Base-by-base conservation (phyloP, 257 asterid species). In the Salvia hispanica region DNA sequence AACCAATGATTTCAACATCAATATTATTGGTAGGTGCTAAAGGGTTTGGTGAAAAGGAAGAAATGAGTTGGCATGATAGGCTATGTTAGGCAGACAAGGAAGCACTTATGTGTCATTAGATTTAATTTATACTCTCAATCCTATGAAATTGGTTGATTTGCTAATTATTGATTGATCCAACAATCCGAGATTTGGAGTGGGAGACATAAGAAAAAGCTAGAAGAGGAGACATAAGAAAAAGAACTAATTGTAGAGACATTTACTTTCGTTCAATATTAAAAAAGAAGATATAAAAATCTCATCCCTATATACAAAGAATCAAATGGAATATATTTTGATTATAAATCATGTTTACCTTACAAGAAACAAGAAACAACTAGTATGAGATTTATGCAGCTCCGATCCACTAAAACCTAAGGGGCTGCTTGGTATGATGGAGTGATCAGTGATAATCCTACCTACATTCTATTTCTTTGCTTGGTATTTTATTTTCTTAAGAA, bases 71-170 rank as follows among this genome's bases (percentile, higher is more conserved):
- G 77, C 77, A 73, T 48, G 51, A 42, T 62, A 46, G 72, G 67
- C 18, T 69, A 46, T 67, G 67, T 56, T 72, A 58, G 74, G 78
- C 61, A 80, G 88, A 84, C 88, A 80, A 66, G 75, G 77, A 43
- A 80, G 67, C 81, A 82, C 45, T 60, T 74, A 78, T 79, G 48
- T 61, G 77, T 28, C 37, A 45, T 33, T 56, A 64, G 61, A 71
- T 70, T 70, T 58, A 60, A 69, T 77, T 71, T 37, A 42, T 74
- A 0, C 21, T 55, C 43, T 66, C 39, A 74, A 63, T 67, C 79
- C 84, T 72, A 9, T 59, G 79, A 69, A 80, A 75, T 70, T 73
- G 80, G 43, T 74, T 58, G 55, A 34, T 50, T 73, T 54, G 44
- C 34, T 33, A 66, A 69, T 40, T 69, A 46, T 55, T 25, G 59